Conservation (phyloP, 2,329 filamentous ascomycete species). For the Botrytis medusae region DNA sequence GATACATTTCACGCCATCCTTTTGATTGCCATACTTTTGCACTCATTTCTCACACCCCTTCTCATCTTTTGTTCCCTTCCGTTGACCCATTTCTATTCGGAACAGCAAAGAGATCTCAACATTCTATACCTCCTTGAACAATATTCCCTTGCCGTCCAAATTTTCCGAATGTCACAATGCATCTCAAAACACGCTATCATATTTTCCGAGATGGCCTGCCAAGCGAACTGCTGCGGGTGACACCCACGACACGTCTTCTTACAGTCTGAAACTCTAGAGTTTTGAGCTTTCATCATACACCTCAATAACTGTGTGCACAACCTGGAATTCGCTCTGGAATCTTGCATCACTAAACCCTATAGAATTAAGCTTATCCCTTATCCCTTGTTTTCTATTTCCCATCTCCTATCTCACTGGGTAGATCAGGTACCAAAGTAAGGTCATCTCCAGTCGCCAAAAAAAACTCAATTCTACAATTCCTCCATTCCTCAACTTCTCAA, state of each 20-base stretch:
- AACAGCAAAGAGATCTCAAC: not conserved
- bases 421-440: too few species aligned
- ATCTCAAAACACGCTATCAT: not conserved
- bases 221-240: not conserved
- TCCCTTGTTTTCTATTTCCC: too few species aligned
- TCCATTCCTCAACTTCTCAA: too few species aligned
- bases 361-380: not conserved
- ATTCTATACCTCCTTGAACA: not conserved
- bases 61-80: not conserved
- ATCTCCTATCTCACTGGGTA: too few species aligned
- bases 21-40: not conserved
- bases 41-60: not conserved
- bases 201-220: not conserved
- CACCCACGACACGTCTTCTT: not conserved
- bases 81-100: not conserved
- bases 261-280: not conserved
- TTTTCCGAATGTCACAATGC: not conserved
- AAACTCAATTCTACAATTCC: too few species aligned
- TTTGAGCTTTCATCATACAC: not conserved
- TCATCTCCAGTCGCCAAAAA: too few species aligned
- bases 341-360: not conserved
- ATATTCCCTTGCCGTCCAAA: not conserved
- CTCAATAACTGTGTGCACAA: not conserved
- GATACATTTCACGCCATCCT: not conserved
- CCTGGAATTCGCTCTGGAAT: not conserved